Base-by-base conservation (phyloP, 2,329 filamentous ascomycete genomes). In the Zymoseptoria crescenta region DNA sequence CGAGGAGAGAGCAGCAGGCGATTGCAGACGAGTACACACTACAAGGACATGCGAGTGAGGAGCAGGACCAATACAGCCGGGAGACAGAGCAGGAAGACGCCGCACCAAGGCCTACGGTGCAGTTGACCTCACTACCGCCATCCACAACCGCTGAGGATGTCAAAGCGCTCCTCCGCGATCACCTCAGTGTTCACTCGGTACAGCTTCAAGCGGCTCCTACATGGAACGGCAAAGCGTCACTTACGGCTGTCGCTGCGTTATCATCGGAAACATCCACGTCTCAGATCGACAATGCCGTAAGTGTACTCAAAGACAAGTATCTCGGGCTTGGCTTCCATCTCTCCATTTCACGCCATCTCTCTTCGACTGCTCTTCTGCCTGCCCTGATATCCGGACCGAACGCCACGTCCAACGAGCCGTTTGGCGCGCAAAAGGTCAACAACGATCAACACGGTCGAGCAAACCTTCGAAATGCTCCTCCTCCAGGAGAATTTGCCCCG, bases 291-390 rank as follows among this genome's bases (percentile, higher is more conserved):
- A 81, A 84, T 3, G 83, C 87, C 0, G 89, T 96, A 56, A 93
- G 86, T 69, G 76, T 83, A 3, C 76, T 96, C 30, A 89, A 95
- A 70, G 91, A 94, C 64, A 85, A 82, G 65, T 96, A 96, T 71
- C 77, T 96, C 16, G 92, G 92, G 16, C 91, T 85, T 71, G 92
- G 92, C 4, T 91, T 87, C 75, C 87, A 92, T 72, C 79, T 96
- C 1, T 87, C 84, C 6, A 80, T 96, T 51, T 89, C 92, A 61
- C 81, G 91, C 8, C 89, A 95, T 75, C 80, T 96, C 3, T 95
- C 91, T 0, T 95, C 91, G 2, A 63, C 64, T 9, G 56, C 64
- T 4, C 55, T 64, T 19, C 62, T 59, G 19, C 57, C 62, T 29
- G 58, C 48, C 28, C 21, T 62, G 30, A 28, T 58, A 19, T 29